Evolutionary conservation across 163 green algal species (phyloP), one percentile per base, ranked within the genome.

Genomic region (Scenedesmus sp.): DNA sequence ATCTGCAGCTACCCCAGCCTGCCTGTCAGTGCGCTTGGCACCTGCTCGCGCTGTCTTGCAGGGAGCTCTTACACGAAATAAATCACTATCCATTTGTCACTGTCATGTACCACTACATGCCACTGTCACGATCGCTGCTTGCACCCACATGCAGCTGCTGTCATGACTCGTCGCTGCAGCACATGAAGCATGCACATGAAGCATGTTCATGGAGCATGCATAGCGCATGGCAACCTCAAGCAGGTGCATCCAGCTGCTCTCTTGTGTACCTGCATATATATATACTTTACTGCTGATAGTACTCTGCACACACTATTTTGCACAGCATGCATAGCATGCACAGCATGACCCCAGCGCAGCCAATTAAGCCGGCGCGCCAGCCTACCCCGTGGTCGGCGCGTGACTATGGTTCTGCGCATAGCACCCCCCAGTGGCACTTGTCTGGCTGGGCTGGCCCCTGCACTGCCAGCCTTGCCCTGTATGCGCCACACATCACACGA

Each of bases 341-440:
- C 7, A 10, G n/a, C 20, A 8, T 23, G 54, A 67, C n/a, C 13
- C 3, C 79, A 87, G 8, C 79, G 88, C 88, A 92, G 88, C 76
- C 82, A 74, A 90, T 87, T 92, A 92, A 92, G 90, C 90, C 90
- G 90, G 90, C 90, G 73, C 73, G 83, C 90, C 90, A 92, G 89
- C 89, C 83, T 90, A 46, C 90, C 83, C 84, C 70, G 7, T 90
- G 90, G 83, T 67, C 83, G 90, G 90, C 56, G 59, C 52, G 90
- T 90, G 90, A 92, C 90, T 90, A n/a, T 86, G 84, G 18, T 6
- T 10, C 83, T 87, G 90, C 90, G 73, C 15, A 92, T 5, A 92
- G 26, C 56, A 59, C 82, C 66, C 34, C 73, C 20, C 70, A 77
- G 9, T 59, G 83, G 16, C 81, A 57, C 83, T 90, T 92, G 90